Percentiles rank a stretch among this genome's conserved stretches.
Conservation (phyloP, 2,329 filamentous ascomycete genomes). For the Aspergillus sclerotialis region DNA sequence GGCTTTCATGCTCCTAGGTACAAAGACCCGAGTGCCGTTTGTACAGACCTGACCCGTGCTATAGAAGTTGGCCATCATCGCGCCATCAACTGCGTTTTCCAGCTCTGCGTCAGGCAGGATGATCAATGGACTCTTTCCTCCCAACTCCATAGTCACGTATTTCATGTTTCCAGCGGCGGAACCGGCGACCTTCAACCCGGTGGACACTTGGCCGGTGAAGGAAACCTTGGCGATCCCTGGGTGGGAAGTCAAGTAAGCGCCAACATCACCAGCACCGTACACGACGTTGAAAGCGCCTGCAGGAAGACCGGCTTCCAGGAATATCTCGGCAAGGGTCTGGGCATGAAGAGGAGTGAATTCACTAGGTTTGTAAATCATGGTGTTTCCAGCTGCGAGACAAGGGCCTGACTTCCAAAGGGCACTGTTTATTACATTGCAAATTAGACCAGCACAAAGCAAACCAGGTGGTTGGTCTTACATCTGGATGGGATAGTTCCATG, state of each 20-base stretch:
- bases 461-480: conserved; percentile 44
- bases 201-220: conserved; percentile 82
- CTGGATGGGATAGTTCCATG: conserved; percentile 89
- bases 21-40: conserved; percentile 82
- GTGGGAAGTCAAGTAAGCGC: conserved; percentile 67
- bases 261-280: conserved; percentile 71
- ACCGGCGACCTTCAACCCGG: conserved; percentile 72
- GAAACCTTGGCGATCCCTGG: conserved; percentile 73
- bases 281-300: conserved; percentile 82
- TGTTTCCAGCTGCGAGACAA: conserved; percentile 78
- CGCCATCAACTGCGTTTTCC: conserved; percentile 75
- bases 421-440: no score
- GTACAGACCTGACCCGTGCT: conserved; percentile 88
- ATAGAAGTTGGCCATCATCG: conserved; percentile 93
- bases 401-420: conserved; percentile 85
- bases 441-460: neutral
- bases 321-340: conserved; percentile 67
- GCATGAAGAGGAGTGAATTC: conserved; percentile 83
- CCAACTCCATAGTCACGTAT: conserved; percentile 86
- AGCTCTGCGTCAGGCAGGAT: conserved; percentile 74
- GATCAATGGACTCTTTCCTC: conserved; percentile 76
- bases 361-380: conserved; percentile 85
- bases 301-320: conserved; percentile 70
- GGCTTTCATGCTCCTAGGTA: conserved; percentile 59
- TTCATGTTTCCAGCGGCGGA: conserved; percentile 74